A percentile compares a stretch with the other conserved stretches of the same genome.
Conservation (phyloP, 1,284 basidiomycete genomes). For the Trichosporon faecale region DNA sequence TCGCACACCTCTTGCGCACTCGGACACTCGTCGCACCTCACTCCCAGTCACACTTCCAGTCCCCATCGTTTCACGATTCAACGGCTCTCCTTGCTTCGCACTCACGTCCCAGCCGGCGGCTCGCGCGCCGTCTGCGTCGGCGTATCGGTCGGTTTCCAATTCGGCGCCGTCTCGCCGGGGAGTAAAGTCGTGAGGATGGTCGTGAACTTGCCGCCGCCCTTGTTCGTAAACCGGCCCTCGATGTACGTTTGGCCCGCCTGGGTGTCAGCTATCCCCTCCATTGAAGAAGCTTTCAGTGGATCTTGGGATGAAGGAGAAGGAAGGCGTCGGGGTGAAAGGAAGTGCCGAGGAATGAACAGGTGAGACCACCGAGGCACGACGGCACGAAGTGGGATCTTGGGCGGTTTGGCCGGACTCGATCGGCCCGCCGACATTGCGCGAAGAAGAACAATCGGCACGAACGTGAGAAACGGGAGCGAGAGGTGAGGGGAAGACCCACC, state of each 20-base stretch:
- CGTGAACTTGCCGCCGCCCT: neutral
- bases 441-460: neutral
- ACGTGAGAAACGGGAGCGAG: neutral
- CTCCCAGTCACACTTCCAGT: neutral
- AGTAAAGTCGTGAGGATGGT: neutral
- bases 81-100: neutral
- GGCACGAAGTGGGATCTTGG: too few relatives aligned
- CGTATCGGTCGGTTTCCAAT: constrained; percentile 1
- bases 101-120: neutral
- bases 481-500: neutral
- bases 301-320: too few relatives aligned
- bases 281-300: neutral
- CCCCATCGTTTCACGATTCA: neutral
- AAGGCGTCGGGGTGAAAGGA: too few relatives aligned
- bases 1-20: neutral
- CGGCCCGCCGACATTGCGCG: too few relatives aligned
- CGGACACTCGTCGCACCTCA: neutral
- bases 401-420: too few relatives aligned
- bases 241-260: constrained; percentile 1
- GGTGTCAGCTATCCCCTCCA: neutral
- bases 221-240: constrained; percentile 8
- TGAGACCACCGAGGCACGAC: too few relatives aligned
- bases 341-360: too few relatives aligned
- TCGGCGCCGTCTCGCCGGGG: neutral
- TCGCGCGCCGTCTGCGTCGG: neutral